These are phyloP conservation scores for Colletotrichum truncatum DNA, from an alignment of 2,329 filamentous ascomycete species.

Conservation along the genomic window DNA sequence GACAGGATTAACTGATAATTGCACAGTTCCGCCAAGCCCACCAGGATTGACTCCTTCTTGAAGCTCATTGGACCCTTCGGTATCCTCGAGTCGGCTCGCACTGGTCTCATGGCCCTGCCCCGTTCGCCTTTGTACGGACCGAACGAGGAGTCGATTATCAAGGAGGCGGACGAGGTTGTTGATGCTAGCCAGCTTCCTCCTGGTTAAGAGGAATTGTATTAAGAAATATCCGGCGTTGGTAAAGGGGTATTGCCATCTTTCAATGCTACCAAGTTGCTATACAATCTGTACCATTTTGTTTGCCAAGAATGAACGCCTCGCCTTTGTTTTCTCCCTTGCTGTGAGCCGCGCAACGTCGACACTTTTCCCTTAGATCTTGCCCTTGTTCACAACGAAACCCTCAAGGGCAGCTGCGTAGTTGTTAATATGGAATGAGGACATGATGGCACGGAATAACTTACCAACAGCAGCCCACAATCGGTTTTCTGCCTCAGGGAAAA, in stretches of 20 bases:
- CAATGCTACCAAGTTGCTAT: slow-evolving; percentile 29
- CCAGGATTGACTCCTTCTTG: slow-evolving; percentile 95
- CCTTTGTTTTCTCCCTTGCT: slow-evolving; percentile 1
- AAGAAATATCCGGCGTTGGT: slow-evolving; percentile 32
- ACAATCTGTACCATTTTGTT: slow-evolving; percentile 31
- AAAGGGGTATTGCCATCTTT: slow-evolving; percentile 30
- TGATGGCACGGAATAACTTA: slow-evolving; percentile 52
- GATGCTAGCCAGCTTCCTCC: slow-evolving; percentile 94
- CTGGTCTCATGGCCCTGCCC: slow-evolving; percentile 95
- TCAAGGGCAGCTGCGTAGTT: slow-evolving; percentile 74
- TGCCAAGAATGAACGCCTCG: slow-evolving; percentile 20
- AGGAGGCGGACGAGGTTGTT: slow-evolving; percentile 94
- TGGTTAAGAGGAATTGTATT: slow-evolving; percentile 64
- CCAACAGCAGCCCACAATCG: slow-evolving; percentile 88
- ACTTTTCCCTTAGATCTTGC: slow-evolving; percentile 65
- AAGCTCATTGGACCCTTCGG: slow-evolving; percentile 95
- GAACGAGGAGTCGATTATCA: slow-evolving; percentile 74
- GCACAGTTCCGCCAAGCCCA: slow-evolving; percentile 85
- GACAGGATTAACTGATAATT: slow-evolving; percentile 35
- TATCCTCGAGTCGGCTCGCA: slow-evolving; percentile 94
- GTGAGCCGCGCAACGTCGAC: slow-evolving; percentile 20
- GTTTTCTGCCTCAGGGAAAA: slow-evolving; percentile 96
- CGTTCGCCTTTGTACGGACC: slow-evolving; percentile 86
- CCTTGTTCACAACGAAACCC: slow-evolving; percentile 94
- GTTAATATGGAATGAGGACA: background rate